Percentiles rank a stretch among this genome's conserved stretches.
phyloP scores from a whole-genome alignment of 495 filamentous ascomycete species.

The Penicillium cosmopolitanum region DNA sequence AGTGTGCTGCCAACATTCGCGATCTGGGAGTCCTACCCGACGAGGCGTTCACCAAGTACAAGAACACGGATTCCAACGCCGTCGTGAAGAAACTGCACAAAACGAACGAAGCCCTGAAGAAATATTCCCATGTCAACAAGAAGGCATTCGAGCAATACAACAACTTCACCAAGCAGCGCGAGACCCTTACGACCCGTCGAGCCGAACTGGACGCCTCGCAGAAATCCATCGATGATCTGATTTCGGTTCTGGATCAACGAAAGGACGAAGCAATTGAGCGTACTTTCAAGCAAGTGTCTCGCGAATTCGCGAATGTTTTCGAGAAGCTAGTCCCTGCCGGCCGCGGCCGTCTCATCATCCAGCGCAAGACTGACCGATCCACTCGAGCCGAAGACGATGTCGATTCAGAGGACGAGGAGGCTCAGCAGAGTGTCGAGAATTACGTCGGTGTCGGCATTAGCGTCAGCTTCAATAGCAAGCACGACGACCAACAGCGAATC shows the following conservation, averaged over 20 bases:
- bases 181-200: constrained; percentile 77
- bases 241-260: constrained; percentile 83
- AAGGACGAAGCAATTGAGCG: constrained; percentile 94
- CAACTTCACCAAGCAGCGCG: constrained; percentile 90
- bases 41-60: constrained; percentile 90
- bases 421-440: constrained; percentile 80
- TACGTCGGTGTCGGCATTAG: constrained; percentile 98
- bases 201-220: constrained; percentile 84
- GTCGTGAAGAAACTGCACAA: constrained; percentile 88
- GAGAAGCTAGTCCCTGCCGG: constrained; percentile 94
- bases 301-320: constrained; percentile 90
- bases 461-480: constrained; percentile 97
- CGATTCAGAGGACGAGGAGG: constrained; percentile 63
- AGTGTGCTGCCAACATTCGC: constrained; percentile 84
- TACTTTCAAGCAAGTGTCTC: constrained; percentile 96
- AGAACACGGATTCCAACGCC: constrained; percentile 73
- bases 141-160: constrained; percentile 99
- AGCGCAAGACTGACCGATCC: constrained; percentile 79
- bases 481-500: constrained; percentile 97
- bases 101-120: constrained; percentile 91
- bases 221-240: constrained; percentile 84
- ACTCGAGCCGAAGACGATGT: constrained; percentile 65
- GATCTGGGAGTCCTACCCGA: constrained; percentile 93
- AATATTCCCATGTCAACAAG: constrained; percentile 97
- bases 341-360: constrained; percentile 88